Conservation (phyloP, 2,329 filamentous ascomycete genomes). For the Cyclaneusma minus region DNA sequence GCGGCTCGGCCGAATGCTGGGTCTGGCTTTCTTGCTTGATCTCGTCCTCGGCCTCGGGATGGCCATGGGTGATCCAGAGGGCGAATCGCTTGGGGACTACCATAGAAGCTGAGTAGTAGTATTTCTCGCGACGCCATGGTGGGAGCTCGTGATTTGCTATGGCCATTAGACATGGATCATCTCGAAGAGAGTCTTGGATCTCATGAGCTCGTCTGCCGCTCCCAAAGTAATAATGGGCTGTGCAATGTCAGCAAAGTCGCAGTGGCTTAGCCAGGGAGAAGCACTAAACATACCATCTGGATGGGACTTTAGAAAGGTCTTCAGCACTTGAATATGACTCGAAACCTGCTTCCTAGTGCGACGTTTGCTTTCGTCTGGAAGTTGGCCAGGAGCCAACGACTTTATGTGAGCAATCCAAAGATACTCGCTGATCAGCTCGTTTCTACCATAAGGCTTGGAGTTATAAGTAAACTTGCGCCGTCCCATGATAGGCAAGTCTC, state of each 20-base stretch:
- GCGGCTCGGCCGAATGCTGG: constrained; percentile 7
- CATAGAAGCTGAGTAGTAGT: constrained; percentile 48
- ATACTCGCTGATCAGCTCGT: constrained; percentile 57
- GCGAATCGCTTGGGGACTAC: constrained; percentile 34
- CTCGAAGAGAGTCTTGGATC: constrained; percentile 43
- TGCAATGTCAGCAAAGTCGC: background rate
- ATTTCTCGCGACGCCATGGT: too few species aligned
- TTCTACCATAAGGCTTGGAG: constrained; percentile 47
- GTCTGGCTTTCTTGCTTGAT: constrained; percentile 12
- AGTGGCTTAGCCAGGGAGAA: background rate
- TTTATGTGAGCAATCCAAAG: constrained; percentile 34
- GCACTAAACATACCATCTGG: constrained; percentile 46
- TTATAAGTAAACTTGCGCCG: constrained; percentile 51
- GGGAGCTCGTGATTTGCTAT: constrained; percentile 41
- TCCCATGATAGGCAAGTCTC: constrained; percentile 51
- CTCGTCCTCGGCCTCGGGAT: constrained; percentile 10
- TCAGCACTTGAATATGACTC: constrained; percentile 56
- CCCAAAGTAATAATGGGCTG: constrained; percentile 10
- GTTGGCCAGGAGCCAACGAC: constrained; percentile 26
- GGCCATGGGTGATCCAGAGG: constrained; percentile 15
- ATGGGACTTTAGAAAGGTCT: constrained; percentile 47
- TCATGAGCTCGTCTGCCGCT: constrained; percentile 37
- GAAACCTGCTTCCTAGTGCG: constrained; percentile 47
- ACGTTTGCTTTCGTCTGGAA: constrained; percentile 28
- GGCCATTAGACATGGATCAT: constrained; percentile 46